Evolutionary conservation across 2,329 filamentous ascomycete genomes (phyloP), one percentile per base, ranked within the genome.

Genomic region (Nigrograna mackinnonii): DNA sequence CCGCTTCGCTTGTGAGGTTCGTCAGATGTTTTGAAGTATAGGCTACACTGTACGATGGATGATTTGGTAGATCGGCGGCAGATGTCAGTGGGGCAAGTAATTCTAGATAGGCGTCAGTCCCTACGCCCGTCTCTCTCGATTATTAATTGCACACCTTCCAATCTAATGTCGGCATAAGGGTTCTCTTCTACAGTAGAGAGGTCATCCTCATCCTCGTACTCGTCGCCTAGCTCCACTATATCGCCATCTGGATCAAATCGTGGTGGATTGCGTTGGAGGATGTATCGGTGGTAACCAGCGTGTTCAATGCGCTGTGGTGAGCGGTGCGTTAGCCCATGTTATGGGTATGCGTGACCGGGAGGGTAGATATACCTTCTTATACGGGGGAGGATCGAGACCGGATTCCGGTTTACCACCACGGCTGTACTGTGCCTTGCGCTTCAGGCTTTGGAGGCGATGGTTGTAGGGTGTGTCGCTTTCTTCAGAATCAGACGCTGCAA

Each of bases 381-480:
- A 89, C 11, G 82, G 79, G 54, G 83, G 79, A 32, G 84, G 82
- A 3, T 85, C 86, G 20, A 78, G 79, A 1, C 57, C 44, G 28
- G 58, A 54, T 37, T 86, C 82, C 49, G 91, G 75, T 57, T 85
- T 83, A 44, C 87, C 87, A 59, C 84, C 78, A 55, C 82, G 84
- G 34, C 87, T 80, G 62, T 88, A 88, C 54, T 83, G 79, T 33
- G 88, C 84, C 56, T 83, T 80, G 66, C 83, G 87, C 74, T 91
- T 89, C 34, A 92, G 76, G 66, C 91, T 92, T 68, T 89, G 83
- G 47, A 86, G 87, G 60, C 87, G 84, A 67, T 91, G 91, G 43
- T 83, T 86, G 55, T 80, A 80, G 55, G 80, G 77, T 46, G 84
- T 79, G 56, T 90, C 84, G 41, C 83, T 80, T 46, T 84, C 83